These are phyloP conservation scores for Apiospora saccharicola DNA, from an alignment of 2,329 filamentous ascomycete species.

Conservation along the genomic window DNA sequence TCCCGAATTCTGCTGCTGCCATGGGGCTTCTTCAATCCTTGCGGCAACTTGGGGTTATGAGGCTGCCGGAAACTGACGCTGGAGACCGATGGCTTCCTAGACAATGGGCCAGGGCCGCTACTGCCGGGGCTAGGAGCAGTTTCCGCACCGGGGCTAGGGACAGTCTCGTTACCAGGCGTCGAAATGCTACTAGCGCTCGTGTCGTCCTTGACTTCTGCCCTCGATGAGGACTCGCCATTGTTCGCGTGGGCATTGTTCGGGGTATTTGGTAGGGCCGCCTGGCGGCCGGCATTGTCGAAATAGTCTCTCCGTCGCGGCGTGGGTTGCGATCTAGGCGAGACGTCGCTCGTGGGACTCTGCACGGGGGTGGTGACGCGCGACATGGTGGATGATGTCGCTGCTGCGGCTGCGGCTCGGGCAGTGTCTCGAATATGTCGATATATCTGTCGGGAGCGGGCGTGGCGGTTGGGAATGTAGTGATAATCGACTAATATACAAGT, in stretches of 20 bases:
- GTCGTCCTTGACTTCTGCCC: conserved; percentile 37
- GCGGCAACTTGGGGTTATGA: conserved; percentile 54
- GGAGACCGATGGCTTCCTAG: conserved; percentile 55
- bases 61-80: conserved; percentile 57
- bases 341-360: conserved; percentile 38
- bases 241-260: conserved; percentile 23
- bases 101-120: conserved; percentile 42
- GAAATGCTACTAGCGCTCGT: conserved; percentile 43
- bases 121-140: conserved; percentile 45
- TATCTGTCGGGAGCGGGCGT: neutral
- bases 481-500: conserved; percentile 20
- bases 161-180: conserved; percentile 36
- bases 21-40: conserved; percentile 55
- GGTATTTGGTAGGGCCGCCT: neutral
- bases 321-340: conserved; percentile 40
- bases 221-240: conserved; percentile 27
- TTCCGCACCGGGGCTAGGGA: conserved; percentile 32
- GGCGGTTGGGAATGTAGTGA: conserved; percentile 7
- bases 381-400: conserved; percentile 32
- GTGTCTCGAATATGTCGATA: conserved; percentile 10
- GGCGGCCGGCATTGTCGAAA: conserved; percentile 31
- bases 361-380: conserved; percentile 34
- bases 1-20: conserved; percentile 51
- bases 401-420: neutral
- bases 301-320: conserved; percentile 38